These are phyloP conservation scores for Cyamopsis tetragonoloba DNA, from an alignment of 306 rosid genomes.

Conservation along the genomic window DNA sequence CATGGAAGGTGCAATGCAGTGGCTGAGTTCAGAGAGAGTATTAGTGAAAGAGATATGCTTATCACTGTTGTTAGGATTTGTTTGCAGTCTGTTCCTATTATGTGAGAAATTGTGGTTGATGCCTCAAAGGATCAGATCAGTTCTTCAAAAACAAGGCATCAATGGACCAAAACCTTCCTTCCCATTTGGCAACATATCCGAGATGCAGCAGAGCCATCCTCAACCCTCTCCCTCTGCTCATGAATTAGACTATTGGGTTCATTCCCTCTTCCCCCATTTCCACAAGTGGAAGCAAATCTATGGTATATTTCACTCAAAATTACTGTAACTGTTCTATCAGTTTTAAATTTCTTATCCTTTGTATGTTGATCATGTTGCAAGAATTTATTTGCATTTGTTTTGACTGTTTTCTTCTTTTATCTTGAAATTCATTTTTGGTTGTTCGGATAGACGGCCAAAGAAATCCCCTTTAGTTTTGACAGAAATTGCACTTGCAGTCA, in stretches of 20 bases:
- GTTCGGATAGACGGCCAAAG: too few species aligned
- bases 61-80: not conserved
- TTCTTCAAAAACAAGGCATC: constrained; percentile 30
- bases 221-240: not conserved
- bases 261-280: constrained; percentile 26
- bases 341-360: too few species aligned
- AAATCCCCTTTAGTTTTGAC: too few species aligned
- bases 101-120: not conserved
- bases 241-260: constrained; percentile 19
- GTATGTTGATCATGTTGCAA: not conserved
- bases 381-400: too few species aligned
- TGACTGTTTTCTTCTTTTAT: too few species aligned
- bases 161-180: constrained; percentile 34
- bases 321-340: not conserved
- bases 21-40: constrained; percentile 3
- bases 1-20: not conserved
- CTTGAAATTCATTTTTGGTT: too few species aligned
- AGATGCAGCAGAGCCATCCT: not conserved
- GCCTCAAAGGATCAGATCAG: constrained; percentile 21
- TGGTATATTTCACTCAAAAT: constrained; percentile 16
- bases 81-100: not conserved
- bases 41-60: not conserved
- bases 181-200: constrained; percentile 22
- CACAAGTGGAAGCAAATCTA: constrained; percentile 30
- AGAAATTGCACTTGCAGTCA: too few species aligned